A percentile compares a stretch with the other conserved stretches of the same genome.
These are phyloP conservation scores for Clitopilus hobsonii DNA, from an alignment of 768 basidiomycete genomes.

Conservation along the genomic window DNA sequence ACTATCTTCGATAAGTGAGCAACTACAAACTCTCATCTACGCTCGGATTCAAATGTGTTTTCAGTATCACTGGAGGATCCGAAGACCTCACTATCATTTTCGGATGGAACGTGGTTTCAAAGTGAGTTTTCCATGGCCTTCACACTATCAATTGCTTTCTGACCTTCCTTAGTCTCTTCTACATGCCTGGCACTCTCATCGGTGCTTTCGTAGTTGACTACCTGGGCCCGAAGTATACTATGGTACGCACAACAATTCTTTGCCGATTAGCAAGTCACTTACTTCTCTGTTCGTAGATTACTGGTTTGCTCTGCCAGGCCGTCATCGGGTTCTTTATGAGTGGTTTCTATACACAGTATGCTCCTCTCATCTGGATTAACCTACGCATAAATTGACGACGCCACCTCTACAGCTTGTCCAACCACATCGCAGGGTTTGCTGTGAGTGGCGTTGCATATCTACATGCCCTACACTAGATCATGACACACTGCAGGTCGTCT, in stretches of 20 bases:
- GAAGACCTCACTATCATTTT: constrained; percentile 57
- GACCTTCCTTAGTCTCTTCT: constrained; percentile 27
- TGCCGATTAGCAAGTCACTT: not conserved
- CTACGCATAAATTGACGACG: not conserved
- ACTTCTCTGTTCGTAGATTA: constrained; percentile 39
- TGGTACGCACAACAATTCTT: constrained; percentile 39
- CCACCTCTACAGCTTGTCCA: constrained; percentile 38
- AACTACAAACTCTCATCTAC: not conserved
- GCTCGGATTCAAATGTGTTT: not conserved
- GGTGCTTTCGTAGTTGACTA: constrained; percentile 77
- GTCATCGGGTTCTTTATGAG: constrained; percentile 88
- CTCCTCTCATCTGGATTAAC: not conserved
- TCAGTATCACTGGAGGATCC: constrained; percentile 54
- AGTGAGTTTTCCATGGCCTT: constrained; percentile 37
- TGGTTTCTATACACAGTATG: constrained; percentile 60
- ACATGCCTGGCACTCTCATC: constrained; percentile 54
- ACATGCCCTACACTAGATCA: not conserved
- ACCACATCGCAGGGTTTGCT: constrained; percentile 71
- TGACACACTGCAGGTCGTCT: constrained; percentile 51
- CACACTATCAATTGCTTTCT: not conserved
- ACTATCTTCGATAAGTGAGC: constrained; percentile 63
- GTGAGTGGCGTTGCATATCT: constrained; percentile 29
- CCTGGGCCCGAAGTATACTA: constrained; percentile 70
- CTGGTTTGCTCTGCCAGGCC: constrained; percentile 63
- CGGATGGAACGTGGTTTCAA: constrained; percentile 84